Evolutionary conservation across 108 stramenopile genomes (phyloP), one percentile per base, ranked within the genome.

Genomic region (Cylindrotheca fusiformis): DNA sequence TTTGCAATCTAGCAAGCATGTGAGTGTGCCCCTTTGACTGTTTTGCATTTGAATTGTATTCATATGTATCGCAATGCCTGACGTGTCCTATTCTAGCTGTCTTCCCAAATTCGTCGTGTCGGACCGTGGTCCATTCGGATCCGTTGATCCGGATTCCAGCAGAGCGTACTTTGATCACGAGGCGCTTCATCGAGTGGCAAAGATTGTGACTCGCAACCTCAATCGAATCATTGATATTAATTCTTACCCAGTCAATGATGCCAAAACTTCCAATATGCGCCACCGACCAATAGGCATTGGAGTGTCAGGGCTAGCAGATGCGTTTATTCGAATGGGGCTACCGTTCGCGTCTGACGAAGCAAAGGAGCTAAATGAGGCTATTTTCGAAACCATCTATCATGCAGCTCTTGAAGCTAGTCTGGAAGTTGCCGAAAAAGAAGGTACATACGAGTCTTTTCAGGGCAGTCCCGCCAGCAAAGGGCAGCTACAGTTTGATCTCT

Each of bases 261-360:
- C 98, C 1, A 66, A 76, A 54, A 82, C 65, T 57, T 96, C 95
- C 30, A 99, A 99, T 76, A 65, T 73, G 48, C 67, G 81, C 21
- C 98, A 99, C 79, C 85, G 98, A 10, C 98, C 98, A 25, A 85
- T 99, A 49, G 98, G 98, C 44, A 83, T 99, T 61, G 98, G 98
- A 22, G 97, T 99, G 20, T 90, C 94, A 23, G 98, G 98, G 20
- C 80, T 99, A 54, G 96, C 96, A 3, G 98, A 99, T 82, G 84
- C 94, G 3, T 97, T 96, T 69, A 77, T 94, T 68, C 75, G 91
- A 21, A 64, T 97, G 59, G 94, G 97, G 14, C 65, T 95, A 52
- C 94, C 96, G 6, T 99, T 97, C 66, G 87, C 92, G 48, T 93
- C 87, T 5, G 68, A 80, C 17, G 77, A 82, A 48, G 98, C 97